phyloP scores from a whole-genome alignment of 768 basidiomycete species.

The Mrakia gelida region DNA sequence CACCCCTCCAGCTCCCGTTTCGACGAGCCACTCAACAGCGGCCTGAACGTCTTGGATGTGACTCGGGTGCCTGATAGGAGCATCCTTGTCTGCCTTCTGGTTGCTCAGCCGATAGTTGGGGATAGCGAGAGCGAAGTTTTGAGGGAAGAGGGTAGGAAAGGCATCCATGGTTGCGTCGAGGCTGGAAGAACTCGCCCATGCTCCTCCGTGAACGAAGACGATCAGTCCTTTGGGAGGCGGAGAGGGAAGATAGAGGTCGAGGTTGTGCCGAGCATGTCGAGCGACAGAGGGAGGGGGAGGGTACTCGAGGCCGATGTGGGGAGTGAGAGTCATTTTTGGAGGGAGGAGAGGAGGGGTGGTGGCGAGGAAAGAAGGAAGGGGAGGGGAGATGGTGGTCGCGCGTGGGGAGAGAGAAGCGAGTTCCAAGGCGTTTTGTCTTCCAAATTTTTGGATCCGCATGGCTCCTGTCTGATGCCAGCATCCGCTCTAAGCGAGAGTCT shows the following conservation, averaged over 20 bases:
- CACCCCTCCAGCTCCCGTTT: conserved; percentile 17
- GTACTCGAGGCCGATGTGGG: conserved; percentile 20
- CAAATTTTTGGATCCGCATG: not conserved
- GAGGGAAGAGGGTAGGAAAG: conserved; percentile 20
- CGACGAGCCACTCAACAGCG: conserved; percentile 26
- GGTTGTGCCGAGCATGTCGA: conserved; percentile 5
- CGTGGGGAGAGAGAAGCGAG: not conserved
- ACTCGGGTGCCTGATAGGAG: not conserved
- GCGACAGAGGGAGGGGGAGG: not conserved
- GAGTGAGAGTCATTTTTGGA: not conserved
- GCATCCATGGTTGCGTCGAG: not conserved
- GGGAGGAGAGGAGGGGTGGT: not conserved
- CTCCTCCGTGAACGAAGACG: conserved; percentile 31
- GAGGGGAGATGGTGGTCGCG: no score
- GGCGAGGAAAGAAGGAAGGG: no score
- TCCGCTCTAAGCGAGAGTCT: no score
- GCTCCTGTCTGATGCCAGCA: no score
- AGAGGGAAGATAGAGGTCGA: conserved; percentile 29
- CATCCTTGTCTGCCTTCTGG: conserved; percentile 3
- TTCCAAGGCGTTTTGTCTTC: no score
- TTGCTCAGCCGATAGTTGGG: conserved; percentile 29
- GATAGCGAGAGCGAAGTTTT: conserved; percentile 25
- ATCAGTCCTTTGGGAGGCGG: conserved; percentile 9
- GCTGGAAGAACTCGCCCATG: conserved; percentile 29
- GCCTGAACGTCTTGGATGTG: conserved; percentile 15